Conservation (phyloP, 805 yeast genomes). For the Barnettozyma californica region DNA sequence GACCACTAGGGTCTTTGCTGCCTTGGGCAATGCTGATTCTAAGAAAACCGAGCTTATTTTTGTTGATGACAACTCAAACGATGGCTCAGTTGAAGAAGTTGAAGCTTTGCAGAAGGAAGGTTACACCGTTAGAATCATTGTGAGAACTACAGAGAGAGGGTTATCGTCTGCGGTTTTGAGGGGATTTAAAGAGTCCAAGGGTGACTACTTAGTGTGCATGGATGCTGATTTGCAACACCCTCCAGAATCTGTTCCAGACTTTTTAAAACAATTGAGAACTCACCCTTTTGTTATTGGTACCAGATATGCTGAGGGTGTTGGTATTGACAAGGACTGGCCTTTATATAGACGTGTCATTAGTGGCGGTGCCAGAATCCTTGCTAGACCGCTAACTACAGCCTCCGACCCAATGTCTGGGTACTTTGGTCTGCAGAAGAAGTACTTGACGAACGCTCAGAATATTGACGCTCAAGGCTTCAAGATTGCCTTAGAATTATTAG, state of each 20-base stretch:
- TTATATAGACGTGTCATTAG: conserved; percentile 44
- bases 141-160: conserved; percentile 46
- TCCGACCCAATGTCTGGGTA: conserved; percentile 52
- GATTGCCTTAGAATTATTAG: conserved; percentile 43
- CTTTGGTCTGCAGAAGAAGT: conserved; percentile 44
- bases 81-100: conserved; percentile 49
- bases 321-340: conserved; percentile 51
- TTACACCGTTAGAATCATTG: conserved; percentile 43
- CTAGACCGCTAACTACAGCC: conserved; percentile 45
- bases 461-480: conserved; percentile 42
- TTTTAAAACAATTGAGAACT: conserved; percentile 34
- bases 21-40: conserved; percentile 38
- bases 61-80: conserved; percentile 47
- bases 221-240: conserved; percentile 52
- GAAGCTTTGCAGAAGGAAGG: conserved; percentile 39
- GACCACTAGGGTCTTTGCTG: conserved; percentile 43
- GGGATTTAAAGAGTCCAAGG: conserved; percentile 43
- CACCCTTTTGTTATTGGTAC: conserved; percentile 46
- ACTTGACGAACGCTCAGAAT: conserved; percentile 30
- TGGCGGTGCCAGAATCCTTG: conserved; percentile 43
- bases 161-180: conserved; percentile 44
- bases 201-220: conserved; percentile 45
- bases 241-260: conserved; percentile 44
- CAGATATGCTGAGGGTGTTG: conserved; percentile 50
- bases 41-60: conserved; percentile 41